phyloP scores from a whole-genome alignment of 2,329 filamentous ascomycete genomes.

The Colletotrichum musae region DNA sequence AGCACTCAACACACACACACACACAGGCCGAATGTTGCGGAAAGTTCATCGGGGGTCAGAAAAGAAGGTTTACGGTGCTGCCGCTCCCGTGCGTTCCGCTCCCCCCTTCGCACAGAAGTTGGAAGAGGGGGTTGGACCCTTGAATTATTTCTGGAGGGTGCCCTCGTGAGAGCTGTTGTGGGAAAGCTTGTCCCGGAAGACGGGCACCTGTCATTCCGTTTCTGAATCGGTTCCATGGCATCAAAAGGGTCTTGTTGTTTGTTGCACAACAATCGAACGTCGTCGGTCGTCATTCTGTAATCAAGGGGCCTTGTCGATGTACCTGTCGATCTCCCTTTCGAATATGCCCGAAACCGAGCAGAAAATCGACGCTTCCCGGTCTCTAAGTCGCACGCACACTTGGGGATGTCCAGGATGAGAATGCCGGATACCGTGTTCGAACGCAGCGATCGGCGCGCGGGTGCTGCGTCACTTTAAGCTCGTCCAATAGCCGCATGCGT shows the following conservation, averaged over 20 bases:
- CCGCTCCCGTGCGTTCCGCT: conserved; percentile 40
- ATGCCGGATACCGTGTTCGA: conserved; percentile 13
- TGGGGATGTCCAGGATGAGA: conserved; percentile 26
- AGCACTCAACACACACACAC: background rate
- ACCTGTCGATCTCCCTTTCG: conserved; percentile 37
- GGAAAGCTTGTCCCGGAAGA: conserved; percentile 17
- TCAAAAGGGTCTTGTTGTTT: background rate
- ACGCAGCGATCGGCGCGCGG: conserved; percentile 36
- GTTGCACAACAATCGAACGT: background rate
- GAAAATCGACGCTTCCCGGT: conserved; percentile 15
- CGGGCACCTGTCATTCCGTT: conserved; percentile 5
- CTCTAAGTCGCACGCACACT: background rate
- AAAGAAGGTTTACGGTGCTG: conserved; percentile 31
- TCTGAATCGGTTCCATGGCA: background rate
- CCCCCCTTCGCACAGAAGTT: conserved; percentile 27
- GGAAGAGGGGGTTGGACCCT: conserved; percentile 32
- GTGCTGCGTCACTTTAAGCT: conserved; percentile 23
- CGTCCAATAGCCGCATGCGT: conserved; percentile 23
- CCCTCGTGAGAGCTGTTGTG: conserved; percentile 11
- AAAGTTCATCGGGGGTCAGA: conserved; percentile 22
- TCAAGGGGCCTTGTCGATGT: conserved; percentile 20
- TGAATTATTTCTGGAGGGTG: conserved; percentile 18
- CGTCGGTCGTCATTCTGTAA: conserved; percentile 1
- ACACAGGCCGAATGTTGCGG: conserved; percentile 10
- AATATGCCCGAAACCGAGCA: conserved; percentile 26